Conservation (phyloP, 2,329 filamentous ascomycete genomes). For the Verticillium nonalfalfae region DNA sequence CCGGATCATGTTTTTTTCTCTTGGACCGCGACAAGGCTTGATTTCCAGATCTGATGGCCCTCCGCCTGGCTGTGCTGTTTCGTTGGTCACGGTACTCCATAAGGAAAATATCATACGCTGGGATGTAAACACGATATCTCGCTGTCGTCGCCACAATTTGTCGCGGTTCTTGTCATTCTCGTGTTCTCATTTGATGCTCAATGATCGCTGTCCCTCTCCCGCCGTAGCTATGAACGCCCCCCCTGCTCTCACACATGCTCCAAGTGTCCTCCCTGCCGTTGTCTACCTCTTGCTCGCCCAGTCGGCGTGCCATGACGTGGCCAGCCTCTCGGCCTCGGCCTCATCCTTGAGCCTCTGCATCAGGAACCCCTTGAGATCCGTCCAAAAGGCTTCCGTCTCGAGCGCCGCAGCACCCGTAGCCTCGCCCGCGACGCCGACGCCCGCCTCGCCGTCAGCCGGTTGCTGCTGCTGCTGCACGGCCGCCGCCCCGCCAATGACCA, state of each 20-base stretch:
- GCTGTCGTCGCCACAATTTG: conserved; percentile 10
- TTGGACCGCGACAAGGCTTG: conserved; percentile 19
- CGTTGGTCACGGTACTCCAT: conserved; percentile 10
- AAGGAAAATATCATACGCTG: conserved; percentile 17
- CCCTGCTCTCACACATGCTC: no score
- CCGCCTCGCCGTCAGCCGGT: conserved; percentile 25
- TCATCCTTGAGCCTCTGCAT: conserved; percentile 72
- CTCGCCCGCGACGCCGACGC: conserved; percentile 7
- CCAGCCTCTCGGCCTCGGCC: conserved; percentile 55
- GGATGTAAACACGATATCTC: conserved; percentile 19
- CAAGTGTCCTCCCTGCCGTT: no score
- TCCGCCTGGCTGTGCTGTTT: conserved; percentile 20
- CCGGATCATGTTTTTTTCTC: conserved; percentile 8
- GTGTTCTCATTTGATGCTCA: neutral
- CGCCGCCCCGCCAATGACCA: conserved; percentile 71
- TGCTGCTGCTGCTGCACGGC: conserved; percentile 29
- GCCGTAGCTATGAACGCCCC: neutral
- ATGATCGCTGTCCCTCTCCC: neutral
- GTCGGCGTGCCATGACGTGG: conserved; percentile 61
- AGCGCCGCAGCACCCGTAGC: conserved; percentile 44
- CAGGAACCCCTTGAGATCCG: conserved; percentile 75
- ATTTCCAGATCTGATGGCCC: conserved; percentile 24
- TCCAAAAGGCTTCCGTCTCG: conserved; percentile 74
- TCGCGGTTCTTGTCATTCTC: neutral
- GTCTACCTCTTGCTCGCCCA: conserved; percentile 49